Evolutionary conservation across 805 yeast species (phyloP), one percentile per base, ranked within the genome.

Genomic region (Candida endomychidarum): DNA sequence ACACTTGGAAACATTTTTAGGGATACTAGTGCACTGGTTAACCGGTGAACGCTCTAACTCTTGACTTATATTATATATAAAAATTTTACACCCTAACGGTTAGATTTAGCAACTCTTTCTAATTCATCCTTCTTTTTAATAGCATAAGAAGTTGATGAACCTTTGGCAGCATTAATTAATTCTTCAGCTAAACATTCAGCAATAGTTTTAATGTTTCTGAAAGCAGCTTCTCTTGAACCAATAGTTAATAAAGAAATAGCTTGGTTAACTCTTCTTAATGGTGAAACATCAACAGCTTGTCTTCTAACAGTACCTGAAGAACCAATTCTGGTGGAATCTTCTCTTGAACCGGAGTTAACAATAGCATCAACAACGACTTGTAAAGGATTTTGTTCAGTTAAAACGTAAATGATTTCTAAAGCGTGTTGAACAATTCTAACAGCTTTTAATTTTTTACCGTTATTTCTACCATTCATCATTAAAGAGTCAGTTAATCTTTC

Each of bases 391-490:
- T 83, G 95, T 75, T 91, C 99, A 63, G 99, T 89, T 70, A 95
- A 83, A 58, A 93, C 90, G 82, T 83, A 72, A 76, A 93, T 83
- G 81, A 93, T 93, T 77, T 93, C 99, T 70, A 93, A 79, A 62
- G 99, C 91, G 83, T 93, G 99, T 83, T 95, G 87, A 74, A 93
- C 89, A 73, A 93, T 93, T 86, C 98, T 90, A 63, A 93, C 98
- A 64, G 99, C 99, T 86, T 91, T 90, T 75, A 95, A 87, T 81
- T 93, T 93, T 85, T 93, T 93, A 84, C 99, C 99, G 86, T 95
- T 93, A 95, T 93, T 93, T 83, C 98, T 91, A 81, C 99, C 99
- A 86, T 93, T 90, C 99, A 93, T 93, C 99, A 93, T 93, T 72
- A 93, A 81, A 54, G 99, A 86, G 91, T 93, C 91, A 77, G 98